Evolutionary conservation across 768 basidiomycete genomes (phyloP), one percentile per base, ranked within the genome.

Genomic region (Mycena pura): DNA sequence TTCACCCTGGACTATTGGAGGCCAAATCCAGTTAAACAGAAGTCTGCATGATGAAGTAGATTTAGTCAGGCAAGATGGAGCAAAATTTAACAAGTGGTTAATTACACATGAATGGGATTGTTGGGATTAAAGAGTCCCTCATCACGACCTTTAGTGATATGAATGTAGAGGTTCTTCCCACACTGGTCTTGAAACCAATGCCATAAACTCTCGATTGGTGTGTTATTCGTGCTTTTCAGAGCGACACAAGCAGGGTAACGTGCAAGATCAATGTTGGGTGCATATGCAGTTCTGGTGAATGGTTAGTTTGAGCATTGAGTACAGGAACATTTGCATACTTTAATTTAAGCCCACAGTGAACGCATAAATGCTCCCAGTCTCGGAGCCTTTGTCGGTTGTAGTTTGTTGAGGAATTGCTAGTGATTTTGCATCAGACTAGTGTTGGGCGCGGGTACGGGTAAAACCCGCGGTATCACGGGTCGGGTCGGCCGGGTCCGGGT

Each of bases 1-100:
- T 22, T 62, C 59, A 17, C 45, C 39, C 34, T 74, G 73, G 8
- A 72, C 57, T 25, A 74, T 68, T 27, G 72, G 55, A 0, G 69
- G 72, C 73, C 73, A 74, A 6, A 74, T 46, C 70, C 70, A 74
- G 22, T 69, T 40, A 47, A 73, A 73, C 4, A 64, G 19, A 52
- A 28, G 51, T 29, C 51, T 52, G 15, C 7, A 52, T 5, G 40
- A 24, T 21, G 10, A 21, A 5, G 13, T 52, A 0, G 17, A 39
- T 19, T 57, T 41, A 49, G 50, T 59, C 55, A 31, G 48, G 7
- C n/a, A 25, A 28, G 36, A 39, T 11, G 25, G 25, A 58, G n/a
- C 24, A 21, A 54, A 54, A 31, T 25, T 9, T 21, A 31, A 52
- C 65, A n/a, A n/a, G n/a, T n/a, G n/a, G n/a, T n/a, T n/a, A n/a